Conservation (phyloP, 176 grass and related monocot genomes). For the Rhipidocladum racemiflorum region DNA sequence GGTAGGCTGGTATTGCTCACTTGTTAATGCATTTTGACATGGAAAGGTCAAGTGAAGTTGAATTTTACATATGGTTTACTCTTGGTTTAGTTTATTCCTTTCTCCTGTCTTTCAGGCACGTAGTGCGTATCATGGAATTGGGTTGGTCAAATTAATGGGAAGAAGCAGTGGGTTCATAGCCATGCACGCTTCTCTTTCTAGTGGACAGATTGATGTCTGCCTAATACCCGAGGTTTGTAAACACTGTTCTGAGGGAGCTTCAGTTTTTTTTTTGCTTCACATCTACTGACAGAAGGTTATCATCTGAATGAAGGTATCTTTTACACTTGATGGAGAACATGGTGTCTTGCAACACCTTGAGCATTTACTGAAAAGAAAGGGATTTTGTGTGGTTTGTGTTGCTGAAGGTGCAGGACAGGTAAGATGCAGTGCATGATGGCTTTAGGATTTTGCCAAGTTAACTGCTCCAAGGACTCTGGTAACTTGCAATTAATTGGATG, state of each 20-base stretch:
- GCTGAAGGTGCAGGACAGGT: constrained; percentile 98
- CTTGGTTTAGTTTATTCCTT: constrained; percentile 15
- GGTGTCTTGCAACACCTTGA: constrained; percentile 79
- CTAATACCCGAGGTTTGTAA: constrained; percentile 83
- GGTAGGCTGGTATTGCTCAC: constrained; percentile 34
- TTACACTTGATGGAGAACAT: constrained; percentile 75
- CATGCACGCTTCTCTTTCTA: constrained; percentile 98
- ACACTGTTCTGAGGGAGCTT: background rate
- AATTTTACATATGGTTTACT: constrained; percentile 21
- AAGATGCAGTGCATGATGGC: constrained; percentile 8
- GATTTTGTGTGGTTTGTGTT: constrained; percentile 81
- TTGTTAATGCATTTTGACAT: constrained; percentile 15
- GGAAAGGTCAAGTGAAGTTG: constrained; percentile 4
- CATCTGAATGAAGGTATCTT: constrained; percentile 59
- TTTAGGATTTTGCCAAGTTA: constrained; percentile 8
- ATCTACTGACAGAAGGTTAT: constrained; percentile 28
- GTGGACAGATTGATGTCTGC: constrained; percentile 90
- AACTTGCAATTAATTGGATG: constrained; percentile 14
- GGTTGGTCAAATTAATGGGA: constrained; percentile 96
- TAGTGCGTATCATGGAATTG: constrained; percentile 96
- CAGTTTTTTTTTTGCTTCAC: constrained; percentile 2
- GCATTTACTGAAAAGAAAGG: constrained; percentile 70
- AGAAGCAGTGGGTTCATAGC: constrained; percentile 91
- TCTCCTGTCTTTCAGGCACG: constrained; percentile 51
- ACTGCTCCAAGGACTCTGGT: background rate